Base-by-base conservation (phyloP, 2,329 filamentous ascomycete genomes). In the Chaetomium sp. region DNA sequence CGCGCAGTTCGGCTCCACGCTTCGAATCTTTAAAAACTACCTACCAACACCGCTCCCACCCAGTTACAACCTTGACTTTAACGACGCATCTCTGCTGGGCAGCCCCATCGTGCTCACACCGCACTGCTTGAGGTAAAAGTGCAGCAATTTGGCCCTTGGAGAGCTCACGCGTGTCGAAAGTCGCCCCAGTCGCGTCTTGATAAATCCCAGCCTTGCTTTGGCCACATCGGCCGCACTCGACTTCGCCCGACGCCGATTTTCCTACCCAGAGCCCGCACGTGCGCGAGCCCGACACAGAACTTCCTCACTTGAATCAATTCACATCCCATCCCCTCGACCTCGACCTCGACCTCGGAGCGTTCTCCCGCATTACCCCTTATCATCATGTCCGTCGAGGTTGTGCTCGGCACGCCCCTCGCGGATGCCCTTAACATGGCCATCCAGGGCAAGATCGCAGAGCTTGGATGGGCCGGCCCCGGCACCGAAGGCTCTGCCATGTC, bases 361-460 rank as follows among this genome's bases (percentile, higher is more conserved):
- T n/a, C n/a, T 45, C 42, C 12, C 27, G 29, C 55, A 57, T 23
- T 38, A 45, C 21, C 35, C 47, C 5, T 56, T 29, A 16, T 29
- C 47, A 56, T 60, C 63, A 97, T 97, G 91, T 83, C 92, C 70
- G 85, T 92, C 78, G 89, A 93, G 75, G 84, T 96, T 69, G 81
- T 85, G 62, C 84, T 90, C 70, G 90, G 90, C 72, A 92, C 93
- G 75, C 91, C 92, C 56, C 82, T 98, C 75, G 93, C 93, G 70
- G 86, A 93, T 71, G 90, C 92, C 69, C 86, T 99, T 62, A 92
- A 90, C 75, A 82, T 83, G 72, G 89, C 89, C 50, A 93, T 98
- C 68, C 91, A 95, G 78, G 90, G 92, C 35, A 98, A 98, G 81
- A 83, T 99, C 64, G 87, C 92, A 65, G 94, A 99, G 79, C 89